These are phyloP conservation scores for Boletellus sp. DNA, from an alignment of 768 basidiomycete genomes.

Conservation along the genomic window DNA sequence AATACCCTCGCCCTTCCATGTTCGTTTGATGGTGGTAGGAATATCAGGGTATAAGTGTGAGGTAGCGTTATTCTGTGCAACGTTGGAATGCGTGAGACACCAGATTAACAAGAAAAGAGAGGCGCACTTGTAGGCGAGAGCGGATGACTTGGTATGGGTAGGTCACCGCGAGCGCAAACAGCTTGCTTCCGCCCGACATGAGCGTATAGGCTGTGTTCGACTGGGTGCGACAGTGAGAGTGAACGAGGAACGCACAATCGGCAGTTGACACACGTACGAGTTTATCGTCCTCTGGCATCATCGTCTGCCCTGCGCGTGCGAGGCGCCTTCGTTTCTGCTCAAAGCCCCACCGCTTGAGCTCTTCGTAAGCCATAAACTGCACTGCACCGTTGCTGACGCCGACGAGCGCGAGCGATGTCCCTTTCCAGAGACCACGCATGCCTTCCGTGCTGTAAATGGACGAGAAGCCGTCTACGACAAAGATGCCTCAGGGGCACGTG, in stretches of 20 bases:
- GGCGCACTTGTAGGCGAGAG: constrained; percentile 81
- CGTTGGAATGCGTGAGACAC: background rate
- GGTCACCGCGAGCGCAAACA: constrained; percentile 76
- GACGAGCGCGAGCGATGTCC: constrained; percentile 82
- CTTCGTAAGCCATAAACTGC: constrained; percentile 95
- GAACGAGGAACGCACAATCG: background rate
- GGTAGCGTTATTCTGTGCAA: constrained; percentile 60
- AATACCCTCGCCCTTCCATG: constrained; percentile 77
- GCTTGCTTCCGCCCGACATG: constrained; percentile 89
- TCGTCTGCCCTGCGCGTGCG: constrained; percentile 56
- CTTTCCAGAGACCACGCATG: constrained; percentile 74
- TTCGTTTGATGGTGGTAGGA: constrained; percentile 71
- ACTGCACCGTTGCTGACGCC: constrained; percentile 94
- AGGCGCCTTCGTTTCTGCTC: constrained; percentile 68
- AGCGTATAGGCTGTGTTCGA: constrained; percentile 87
- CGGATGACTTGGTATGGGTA: constrained; percentile 98
- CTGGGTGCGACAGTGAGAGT: constrained; percentile 36
- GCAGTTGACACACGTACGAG: constrained; percentile 51
- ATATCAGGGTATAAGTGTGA: constrained; percentile 77
- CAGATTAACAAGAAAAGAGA: background rate
- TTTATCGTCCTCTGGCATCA: constrained; percentile 76
- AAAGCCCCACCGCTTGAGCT: constrained; percentile 90
- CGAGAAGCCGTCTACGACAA: constrained; percentile 59
- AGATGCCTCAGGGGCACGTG: background rate
- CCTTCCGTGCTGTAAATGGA: constrained; percentile 75